Evolutionary conservation across 2,329 filamentous ascomycete species (phyloP).

Genomic region (Tympanopsis confertula): DNA sequence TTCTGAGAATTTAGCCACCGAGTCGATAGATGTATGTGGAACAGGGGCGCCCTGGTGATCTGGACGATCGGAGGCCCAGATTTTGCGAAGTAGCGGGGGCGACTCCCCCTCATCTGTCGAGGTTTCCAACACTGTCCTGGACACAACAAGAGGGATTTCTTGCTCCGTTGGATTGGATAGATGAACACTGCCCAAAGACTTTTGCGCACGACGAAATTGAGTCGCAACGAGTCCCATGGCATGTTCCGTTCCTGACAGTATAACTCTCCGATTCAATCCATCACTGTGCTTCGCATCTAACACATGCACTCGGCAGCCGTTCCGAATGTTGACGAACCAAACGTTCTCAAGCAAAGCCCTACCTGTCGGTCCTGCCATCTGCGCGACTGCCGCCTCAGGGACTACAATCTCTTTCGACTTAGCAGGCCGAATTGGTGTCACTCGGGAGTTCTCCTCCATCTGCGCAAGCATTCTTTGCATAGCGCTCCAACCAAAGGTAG

Average conservation of each 20-base stretch:
- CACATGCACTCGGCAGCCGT: conserved; percentile 24
- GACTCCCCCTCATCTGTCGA: no score
- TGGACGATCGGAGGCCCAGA: no score
- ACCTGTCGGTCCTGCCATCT: conserved; percentile 16
- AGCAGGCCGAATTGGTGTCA: not conserved
- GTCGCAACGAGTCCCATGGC: not conserved
- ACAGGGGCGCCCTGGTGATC: conserved; percentile 7
- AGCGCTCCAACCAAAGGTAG: no score
- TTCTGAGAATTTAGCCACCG: conserved; percentile 18
- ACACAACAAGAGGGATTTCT: no score
- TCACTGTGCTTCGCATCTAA: conserved; percentile 14
- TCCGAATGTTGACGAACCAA: conserved; percentile 17
- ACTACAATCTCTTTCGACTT: conserved; percentile 16
- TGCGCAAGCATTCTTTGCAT: not conserved
- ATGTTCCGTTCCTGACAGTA: not conserved
- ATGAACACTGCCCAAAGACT: no score
- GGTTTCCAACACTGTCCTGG: no score
- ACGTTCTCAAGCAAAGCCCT: conserved; percentile 18
- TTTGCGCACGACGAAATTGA: conserved; percentile 6
- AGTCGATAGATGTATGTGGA: conserved; percentile 7
- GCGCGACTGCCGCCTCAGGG: conserved; percentile 19
- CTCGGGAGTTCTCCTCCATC: not conserved
- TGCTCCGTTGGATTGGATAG: no score
- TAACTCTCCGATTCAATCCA: conserved; percentile 5
- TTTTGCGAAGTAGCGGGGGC: no score